phyloP scores from a whole-genome alignment of 192 early-diverging fungal genomes.

The Lobosporangium transversale region DNA sequence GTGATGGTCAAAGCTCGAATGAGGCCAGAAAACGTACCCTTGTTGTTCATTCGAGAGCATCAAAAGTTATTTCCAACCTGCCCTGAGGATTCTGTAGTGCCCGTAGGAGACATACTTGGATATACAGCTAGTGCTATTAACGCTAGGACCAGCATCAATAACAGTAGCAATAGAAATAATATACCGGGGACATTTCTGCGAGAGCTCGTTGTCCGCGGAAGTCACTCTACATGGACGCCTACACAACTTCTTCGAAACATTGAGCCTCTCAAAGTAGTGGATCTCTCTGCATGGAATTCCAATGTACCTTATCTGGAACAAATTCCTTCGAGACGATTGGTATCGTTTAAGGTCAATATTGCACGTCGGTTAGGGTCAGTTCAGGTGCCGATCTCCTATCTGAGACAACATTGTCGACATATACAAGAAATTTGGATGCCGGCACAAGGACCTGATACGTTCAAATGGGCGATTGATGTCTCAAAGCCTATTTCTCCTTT shows the following conservation, averaged over 20 bases:
- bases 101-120: no score
- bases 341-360: constrained; percentile 18
- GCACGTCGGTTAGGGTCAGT: constrained; percentile 10
- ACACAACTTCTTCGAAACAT: constrained; percentile 7
- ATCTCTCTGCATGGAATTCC: constrained; percentile 34
- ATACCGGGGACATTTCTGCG: constrained; percentile 11
- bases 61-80: constrained; percentile 8
- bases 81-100: background rate
- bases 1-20: background rate
- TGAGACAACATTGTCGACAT: constrained; percentile 1
- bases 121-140: background rate
- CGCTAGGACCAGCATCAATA: background rate
- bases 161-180: background rate
- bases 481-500: constrained; percentile 2
- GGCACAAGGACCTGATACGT: constrained; percentile 1
- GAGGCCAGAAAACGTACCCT: background rate
- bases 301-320: constrained; percentile 17
- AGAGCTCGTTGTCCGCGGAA: constrained; percentile 24
- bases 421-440: constrained; percentile 36
- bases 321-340: constrained; percentile 15
- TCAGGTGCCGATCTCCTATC: background rate
- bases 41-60: constrained; percentile 30
- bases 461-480: constrained; percentile 33
- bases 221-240: constrained; percentile 14
- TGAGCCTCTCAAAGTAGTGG: constrained; percentile 19